A percentile compares a stretch with the other conserved stretches of the same genome.
These are phyloP conservation scores for Rhodotorula sp. DNA, from an alignment of 1,284 basidiomycete species.

Conservation along the genomic window DNA sequence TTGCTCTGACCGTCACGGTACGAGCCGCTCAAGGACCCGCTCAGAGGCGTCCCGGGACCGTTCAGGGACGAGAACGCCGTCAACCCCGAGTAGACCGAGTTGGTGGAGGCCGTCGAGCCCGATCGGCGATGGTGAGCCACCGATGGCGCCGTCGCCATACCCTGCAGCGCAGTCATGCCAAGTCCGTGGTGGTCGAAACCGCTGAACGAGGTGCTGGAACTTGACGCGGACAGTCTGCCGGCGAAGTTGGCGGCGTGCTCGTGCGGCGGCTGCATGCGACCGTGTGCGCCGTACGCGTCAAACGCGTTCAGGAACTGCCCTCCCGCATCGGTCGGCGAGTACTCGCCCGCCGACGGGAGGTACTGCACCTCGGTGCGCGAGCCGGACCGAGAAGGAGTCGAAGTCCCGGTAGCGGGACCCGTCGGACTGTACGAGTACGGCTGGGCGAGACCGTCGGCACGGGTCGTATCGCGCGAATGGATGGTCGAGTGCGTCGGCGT, in stretches of 20 bases:
- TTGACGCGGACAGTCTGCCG: constrained; percentile 8
- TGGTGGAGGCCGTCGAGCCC: constrained; percentile 38
- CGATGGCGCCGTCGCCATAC: constrained; percentile 21
- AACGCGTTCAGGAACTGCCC: constrained; percentile 8
- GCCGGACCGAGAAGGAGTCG: constrained; percentile 4
- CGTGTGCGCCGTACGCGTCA: constrained; percentile 3
- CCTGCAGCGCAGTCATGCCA: not conserved
- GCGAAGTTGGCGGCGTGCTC: constrained; percentile 1
- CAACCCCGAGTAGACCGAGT: constrained; percentile 37
- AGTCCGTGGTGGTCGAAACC: constrained; percentile 10
- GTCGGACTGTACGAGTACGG: constrained; percentile 24
- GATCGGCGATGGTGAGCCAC: constrained; percentile 33
- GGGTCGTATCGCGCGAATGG: constrained; percentile 20
- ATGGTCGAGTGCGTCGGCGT: constrained; percentile 38
- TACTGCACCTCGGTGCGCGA: constrained; percentile 5
- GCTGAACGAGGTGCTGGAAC: constrained; percentile 16
- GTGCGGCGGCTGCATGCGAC: constrained; percentile 1
- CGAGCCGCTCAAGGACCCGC: constrained; percentile 37
- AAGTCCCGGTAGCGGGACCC: not conserved
- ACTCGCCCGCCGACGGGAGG: not conserved
- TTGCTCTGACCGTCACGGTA: constrained; percentile 32
- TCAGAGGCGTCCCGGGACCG: constrained; percentile 30
- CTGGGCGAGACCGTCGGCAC: constrained; percentile 9
- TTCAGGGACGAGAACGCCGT: constrained; percentile 38
- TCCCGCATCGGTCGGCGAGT: constrained; percentile 16